Evolutionary conservation across 2,329 filamentous ascomycete genomes (phyloP), one percentile per base, ranked within the genome.

Genomic region (Geosmithia morbida): DNA sequence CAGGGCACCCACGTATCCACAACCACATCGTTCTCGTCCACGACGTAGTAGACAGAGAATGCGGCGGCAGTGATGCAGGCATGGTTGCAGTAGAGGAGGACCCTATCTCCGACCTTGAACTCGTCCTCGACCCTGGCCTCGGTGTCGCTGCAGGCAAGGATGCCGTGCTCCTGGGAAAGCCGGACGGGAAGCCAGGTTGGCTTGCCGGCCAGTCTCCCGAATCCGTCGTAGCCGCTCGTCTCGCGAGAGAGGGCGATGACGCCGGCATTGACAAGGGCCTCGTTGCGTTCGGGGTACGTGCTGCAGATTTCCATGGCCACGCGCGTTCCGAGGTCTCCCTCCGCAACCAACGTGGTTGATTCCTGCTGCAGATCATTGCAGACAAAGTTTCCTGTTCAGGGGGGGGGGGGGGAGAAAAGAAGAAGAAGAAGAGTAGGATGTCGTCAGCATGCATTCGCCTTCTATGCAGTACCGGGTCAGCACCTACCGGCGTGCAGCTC

Each of bases 281-380:
- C 63, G 48, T 66, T 64, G 8, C 63, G 57, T 46, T 63, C 60
- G 0, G 60, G 58, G 43, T 66, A 66, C 11, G 65, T 55, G 46
- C 63, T 61, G 51, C 60, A 65, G n/a, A 66, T 61, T 47, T 66
- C 63, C 22, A 58, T 53, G 0, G 55, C 49, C 2, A 66, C 53
- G 2, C 59, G 57, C 4, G 59, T 53, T 2, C 63, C 61, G 33
- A 61, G 61, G 26, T 61, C 56, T 1, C 51, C 48, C 17, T 57
- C 48, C 0, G 43, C 42, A 14, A 65, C 57, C 5, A 64, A 50
- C 1, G 58, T 58, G 1, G 63, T 66, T 1, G 60, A 61, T 2
- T 66, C 58, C 46, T 66, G 63, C 39, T 66, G 63, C 16, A 66
- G 61, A 39, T 66, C 63, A n/a, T 64, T 62, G 30, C 55, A 55